Percentiles rank a stretch among this genome's conserved stretches.
These are phyloP conservation scores for Fomitopsis palustris DNA, from an alignment of 1,284 basidiomycete species.

Conservation along the genomic window DNA sequence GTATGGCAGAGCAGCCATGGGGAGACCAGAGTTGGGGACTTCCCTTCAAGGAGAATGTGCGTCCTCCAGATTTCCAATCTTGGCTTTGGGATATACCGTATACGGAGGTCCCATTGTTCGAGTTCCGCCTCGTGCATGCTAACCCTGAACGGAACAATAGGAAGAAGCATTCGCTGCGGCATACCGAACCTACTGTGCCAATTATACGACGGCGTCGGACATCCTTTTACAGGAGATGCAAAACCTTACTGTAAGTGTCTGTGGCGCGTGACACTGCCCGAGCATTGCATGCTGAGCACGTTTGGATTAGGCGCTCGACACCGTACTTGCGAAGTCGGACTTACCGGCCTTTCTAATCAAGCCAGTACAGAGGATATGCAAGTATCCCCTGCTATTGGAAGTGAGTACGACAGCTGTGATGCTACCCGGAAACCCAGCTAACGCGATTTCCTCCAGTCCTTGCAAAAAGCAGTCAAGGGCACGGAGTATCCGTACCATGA, in stretches of 20 bases:
- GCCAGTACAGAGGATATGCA: slow-evolving; percentile 77
- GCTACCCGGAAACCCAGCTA: slow-evolving; percentile 1
- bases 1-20: slow-evolving; percentile 80
- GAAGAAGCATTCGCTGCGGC: slow-evolving; percentile 88
- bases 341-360: slow-evolving; percentile 85
- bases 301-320: slow-evolving; percentile 59
- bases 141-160: slow-evolving; percentile 50
- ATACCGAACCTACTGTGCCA: slow-evolving; percentile 98
- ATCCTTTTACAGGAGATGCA: slow-evolving; percentile 85
- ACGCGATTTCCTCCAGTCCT: slow-evolving; percentile 17
- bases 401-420: slow-evolving; percentile 32
- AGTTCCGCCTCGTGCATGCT: slow-evolving; percentile 31
- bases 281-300: slow-evolving; percentile 30
- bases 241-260: slow-evolving; percentile 72
- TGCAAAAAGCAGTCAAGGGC: slow-evolving; percentile 72
- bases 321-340: slow-evolving; percentile 82
- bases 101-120: slow-evolving; percentile 30
- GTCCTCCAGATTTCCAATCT: slow-evolving; percentile 32
- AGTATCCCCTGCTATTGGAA: slow-evolving; percentile 67
- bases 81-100: slow-evolving; percentile 29
- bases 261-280: slow-evolving; percentile 16
- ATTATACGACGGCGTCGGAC: slow-evolving; percentile 86
- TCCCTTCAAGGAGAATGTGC: slow-evolving; percentile 77
- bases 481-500: slow-evolving; percentile 71
- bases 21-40: slow-evolving; percentile 88